Conservation (phyloP, 148 eudicot genomes). For the Rhododendron kiyosumense region DNA sequence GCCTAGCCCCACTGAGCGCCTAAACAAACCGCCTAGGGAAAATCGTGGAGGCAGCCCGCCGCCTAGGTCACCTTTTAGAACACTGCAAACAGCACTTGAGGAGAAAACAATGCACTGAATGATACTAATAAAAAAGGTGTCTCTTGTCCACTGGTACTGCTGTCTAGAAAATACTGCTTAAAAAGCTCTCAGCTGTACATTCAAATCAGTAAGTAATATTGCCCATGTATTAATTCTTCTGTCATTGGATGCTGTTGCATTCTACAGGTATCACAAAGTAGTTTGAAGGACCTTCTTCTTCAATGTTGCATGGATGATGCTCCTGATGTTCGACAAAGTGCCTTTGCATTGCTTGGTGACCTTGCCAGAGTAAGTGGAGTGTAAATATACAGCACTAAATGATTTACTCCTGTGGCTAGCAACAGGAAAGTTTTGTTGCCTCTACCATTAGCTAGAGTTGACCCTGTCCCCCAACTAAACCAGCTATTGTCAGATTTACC, state of each 20-base stretch:
- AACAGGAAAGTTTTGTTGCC: not conserved
- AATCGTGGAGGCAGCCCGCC: too few species aligned
- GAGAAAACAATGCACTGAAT: not conserved
- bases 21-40: too few species aligned
- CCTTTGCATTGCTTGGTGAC: conserved; percentile 97
- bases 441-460: not conserved
- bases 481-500: not conserved
- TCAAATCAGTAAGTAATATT: not conserved
- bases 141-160: not conserved
- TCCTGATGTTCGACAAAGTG: conserved; percentile 91
- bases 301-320: conserved; percentile 95
- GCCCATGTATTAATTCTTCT: not conserved
- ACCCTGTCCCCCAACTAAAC: not conserved
- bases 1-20: too few species aligned
- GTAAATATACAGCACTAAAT: not conserved
- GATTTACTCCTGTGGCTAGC: not conserved
- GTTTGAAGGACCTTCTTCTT: conserved; percentile 75
- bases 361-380: conserved; percentile 75
- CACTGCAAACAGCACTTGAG: not conserved
- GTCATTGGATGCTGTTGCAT: not conserved
- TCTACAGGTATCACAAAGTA: conserved; percentile 83
- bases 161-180: not conserved
- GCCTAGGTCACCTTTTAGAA: too few species aligned
- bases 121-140: not conserved
- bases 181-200: not conserved